A percentile compares a stretch with the other conserved stretches of the same genome.
These are phyloP conservation scores for Mortierella sp. DNA, from an alignment of 371 early-diverging fungal genomes.

Conservation along the genomic window DNA sequence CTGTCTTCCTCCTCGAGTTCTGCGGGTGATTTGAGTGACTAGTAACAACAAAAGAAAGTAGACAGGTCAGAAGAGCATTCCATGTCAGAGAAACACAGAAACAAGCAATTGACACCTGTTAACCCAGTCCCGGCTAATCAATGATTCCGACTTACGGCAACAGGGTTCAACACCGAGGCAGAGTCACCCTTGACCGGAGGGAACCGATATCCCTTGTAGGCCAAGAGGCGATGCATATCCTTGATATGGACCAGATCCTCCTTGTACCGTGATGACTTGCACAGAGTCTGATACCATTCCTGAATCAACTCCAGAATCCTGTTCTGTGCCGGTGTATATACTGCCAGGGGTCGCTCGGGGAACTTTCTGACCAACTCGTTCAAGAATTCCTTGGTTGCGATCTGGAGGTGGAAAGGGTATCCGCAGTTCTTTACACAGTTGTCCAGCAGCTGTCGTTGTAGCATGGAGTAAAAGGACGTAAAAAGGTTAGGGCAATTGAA, in stretches of 20 bases:
- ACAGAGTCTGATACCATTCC: constrained; percentile 92
- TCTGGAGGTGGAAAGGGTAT: constrained; percentile 94
- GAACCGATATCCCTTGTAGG: constrained; percentile 91
- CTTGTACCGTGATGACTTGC: constrained; percentile 83
- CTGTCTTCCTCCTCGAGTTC: constrained; percentile 96
- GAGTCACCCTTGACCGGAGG: constrained; percentile 81
- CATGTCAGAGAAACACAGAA: neutral
- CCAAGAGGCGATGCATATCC: constrained; percentile 91
- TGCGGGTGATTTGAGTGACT: constrained; percentile 84
- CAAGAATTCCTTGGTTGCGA: constrained; percentile 94
- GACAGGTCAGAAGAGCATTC: neutral
- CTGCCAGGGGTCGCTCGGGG: constrained; percentile 81
- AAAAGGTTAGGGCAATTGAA: neutral
- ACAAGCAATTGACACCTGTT: too few species aligned
- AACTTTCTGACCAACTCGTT: constrained; percentile 93
- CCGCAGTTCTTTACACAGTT: constrained; percentile 97
- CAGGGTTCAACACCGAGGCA: constrained; percentile 73
- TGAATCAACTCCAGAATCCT: constrained; percentile 93
- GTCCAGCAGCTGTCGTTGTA: constrained; percentile 79
- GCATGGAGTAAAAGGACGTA: neutral
- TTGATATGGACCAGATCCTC: constrained; percentile 92
- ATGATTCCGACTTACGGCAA: constrained; percentile 59
- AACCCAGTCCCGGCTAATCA: neutral
- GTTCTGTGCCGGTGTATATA: constrained; percentile 76
- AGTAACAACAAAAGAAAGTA: constrained; percentile 8